Evolutionary conservation across 805 yeast species (phyloP).

Genomic region (Yamadazyma scolyti): DNA sequence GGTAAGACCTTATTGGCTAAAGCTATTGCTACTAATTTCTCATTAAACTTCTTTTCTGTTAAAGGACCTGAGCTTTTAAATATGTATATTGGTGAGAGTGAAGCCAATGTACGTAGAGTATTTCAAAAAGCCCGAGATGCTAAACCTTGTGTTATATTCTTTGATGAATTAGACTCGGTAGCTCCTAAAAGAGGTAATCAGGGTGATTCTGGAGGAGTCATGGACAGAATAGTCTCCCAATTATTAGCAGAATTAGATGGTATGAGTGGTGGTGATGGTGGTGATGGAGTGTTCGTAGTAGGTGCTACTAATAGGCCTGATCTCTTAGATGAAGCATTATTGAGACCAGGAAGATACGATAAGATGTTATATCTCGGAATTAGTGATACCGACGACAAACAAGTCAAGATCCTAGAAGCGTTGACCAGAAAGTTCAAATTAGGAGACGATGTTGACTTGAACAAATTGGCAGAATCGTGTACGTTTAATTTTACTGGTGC

Average conservation of each 20-base stretch:
- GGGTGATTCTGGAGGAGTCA: constrained; percentile 98
- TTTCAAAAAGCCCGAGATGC: constrained; percentile 96
- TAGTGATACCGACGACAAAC: constrained; percentile 86
- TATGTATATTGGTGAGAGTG: constrained; percentile 98
- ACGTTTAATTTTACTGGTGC: constrained; percentile 96
- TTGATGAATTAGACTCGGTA: constrained; percentile 95
- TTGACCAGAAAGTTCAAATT: constrained; percentile 78
- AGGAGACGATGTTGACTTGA: constrained; percentile 55
- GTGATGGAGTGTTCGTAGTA: constrained; percentile 86
- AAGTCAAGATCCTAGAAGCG: constrained; percentile 80
- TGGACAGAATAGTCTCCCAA: constrained; percentile 98
- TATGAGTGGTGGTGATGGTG: constrained; percentile 74
- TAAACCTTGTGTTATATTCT: constrained; percentile 94
- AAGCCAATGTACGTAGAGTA: constrained; percentile 92
- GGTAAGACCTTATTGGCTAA: constrained; percentile 95
- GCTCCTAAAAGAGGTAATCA: constrained; percentile 98
- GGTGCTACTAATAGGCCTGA: constrained; percentile 99
- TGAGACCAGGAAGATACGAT: constrained; percentile 94
- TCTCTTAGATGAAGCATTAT: constrained; percentile 84
- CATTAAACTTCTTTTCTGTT: constrained; percentile 90
- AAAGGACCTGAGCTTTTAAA: constrained; percentile 96
- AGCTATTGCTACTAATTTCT: constrained; percentile 94
- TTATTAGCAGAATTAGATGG: constrained; percentile 93
- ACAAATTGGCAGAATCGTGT: constrained; percentile 60
- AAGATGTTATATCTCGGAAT: constrained; percentile 92